Percentiles rank a stretch among this genome's conserved stretches.
Conservation (phyloP, 306 rosid species). For the Hippophae gyantsensis region DNA sequence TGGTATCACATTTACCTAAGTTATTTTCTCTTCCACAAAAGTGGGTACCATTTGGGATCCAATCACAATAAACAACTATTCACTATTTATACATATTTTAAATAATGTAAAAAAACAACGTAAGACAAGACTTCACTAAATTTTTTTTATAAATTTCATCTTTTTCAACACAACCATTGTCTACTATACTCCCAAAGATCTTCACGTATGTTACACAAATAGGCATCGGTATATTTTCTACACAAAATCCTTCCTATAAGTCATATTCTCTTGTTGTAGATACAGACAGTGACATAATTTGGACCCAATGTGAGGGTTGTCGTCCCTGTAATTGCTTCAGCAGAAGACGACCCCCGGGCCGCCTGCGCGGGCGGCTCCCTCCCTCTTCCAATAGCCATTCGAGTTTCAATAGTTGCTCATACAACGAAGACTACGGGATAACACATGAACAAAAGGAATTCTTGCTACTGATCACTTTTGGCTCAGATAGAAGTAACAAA, state of each 20-base stretch:
- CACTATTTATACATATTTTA: too few relatives aligned
- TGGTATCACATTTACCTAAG: too few relatives aligned
- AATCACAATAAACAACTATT: too few relatives aligned
- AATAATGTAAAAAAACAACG: too few relatives aligned
- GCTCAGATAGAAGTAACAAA: neutral
- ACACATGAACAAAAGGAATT: neutral
- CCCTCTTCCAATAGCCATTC: neutral
- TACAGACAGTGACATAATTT: neutral
- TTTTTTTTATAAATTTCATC: too few relatives aligned
- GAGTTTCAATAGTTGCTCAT: neutral
- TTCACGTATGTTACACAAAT: neutral
- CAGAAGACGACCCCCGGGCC: neutral
- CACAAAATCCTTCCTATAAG: neutral
- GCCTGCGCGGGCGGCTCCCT: neutral
- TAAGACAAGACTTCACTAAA: too few relatives aligned
- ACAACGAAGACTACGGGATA: neutral
- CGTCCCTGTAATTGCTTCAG: neutral
- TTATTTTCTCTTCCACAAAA: too few relatives aligned
- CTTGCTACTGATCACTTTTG: neutral
- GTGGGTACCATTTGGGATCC: too few relatives aligned
- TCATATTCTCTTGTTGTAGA: neutral
- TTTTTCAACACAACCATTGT: too few relatives aligned
- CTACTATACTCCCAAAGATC: neutral
- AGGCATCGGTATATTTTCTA: neutral
- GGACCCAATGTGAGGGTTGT: constrained; percentile 5